Base-by-base conservation (phyloP, 2,329 filamentous ascomycete species). In the Blastomyces emzantsi region DNA sequence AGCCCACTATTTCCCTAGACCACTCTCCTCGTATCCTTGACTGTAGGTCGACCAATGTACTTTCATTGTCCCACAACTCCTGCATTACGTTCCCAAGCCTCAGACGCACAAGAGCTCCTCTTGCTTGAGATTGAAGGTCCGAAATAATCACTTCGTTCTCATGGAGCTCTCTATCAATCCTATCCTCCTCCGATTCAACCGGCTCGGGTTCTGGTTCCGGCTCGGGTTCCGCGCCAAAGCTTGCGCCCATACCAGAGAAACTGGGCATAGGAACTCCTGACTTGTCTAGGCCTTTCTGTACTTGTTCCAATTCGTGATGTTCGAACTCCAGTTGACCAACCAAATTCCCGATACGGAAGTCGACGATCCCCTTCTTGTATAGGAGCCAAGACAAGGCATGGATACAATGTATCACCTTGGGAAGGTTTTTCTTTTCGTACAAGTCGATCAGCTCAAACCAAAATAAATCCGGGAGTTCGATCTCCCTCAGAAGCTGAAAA, bases 371-470 rank as follows among this genome's bases (percentile, higher is more conserved):
- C 74, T 97, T 94, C 59, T 94, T 88, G 76, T 90, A 97, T 13
- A 99, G 82, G n/a, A 99, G 82, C 92, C 93, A 99, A 74, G 93
- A 97, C 22, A 99, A 81, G 0, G 94, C 94, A 72, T 99, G 94
- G 61, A 99, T 94, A 73, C 94, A 99, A 78, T 99, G 96, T 66
- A 99, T 99, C 73, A 97, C 95, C 76, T 97, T 99, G 3, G 94
- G 94, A 1, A 97, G 95, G 71, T 99, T 99, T 78, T 99, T 99
- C 81, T 97, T 99, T 77, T 99, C 95, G 79, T 99, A 99, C 15
- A 99, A 79, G 76, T 99, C 94, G 67, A 97, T 96, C 56, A 97
- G 82, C 75, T 99, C 94, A 75, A 99, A 99, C 64, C 93, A 87
- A 75, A 99, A 99, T 22, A 99, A 83, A 70, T 99, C 95, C 1